phyloP scores from a whole-genome alignment of 2,329 filamentous ascomycete genomes.

The Mycosphaerelloides madeirae region DNA sequence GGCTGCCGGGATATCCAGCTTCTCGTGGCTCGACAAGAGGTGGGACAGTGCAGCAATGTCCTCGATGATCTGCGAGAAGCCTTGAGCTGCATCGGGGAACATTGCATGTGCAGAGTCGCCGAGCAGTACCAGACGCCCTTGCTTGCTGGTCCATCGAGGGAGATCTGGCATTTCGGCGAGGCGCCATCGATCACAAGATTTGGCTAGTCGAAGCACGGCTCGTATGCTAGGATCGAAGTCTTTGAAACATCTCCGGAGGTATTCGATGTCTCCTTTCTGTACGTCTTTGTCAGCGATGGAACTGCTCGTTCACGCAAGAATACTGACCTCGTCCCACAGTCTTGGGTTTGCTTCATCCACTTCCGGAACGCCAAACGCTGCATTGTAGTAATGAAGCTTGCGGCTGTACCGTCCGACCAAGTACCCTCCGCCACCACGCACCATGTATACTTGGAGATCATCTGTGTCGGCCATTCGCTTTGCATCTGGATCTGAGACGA shows the following conservation, averaged over 20 bases:
- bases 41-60: constrained; percentile 7
- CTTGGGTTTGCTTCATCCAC: constrained; percentile 2
- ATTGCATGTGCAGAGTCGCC: constrained; percentile 11
- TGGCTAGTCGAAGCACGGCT: constrained; percentile 2
- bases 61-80: constrained; percentile 9
- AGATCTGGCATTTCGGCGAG: constrained; percentile 6
- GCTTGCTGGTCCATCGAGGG: constrained; percentile 2
- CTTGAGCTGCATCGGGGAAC: constrained; percentile 8
- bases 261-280: constrained; percentile 5
- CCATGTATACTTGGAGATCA: constrained; percentile 7
- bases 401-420: constrained; percentile 1
- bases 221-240: background rate
- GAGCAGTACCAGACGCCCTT: constrained; percentile 3
- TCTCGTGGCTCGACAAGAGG: constrained; percentile 1
- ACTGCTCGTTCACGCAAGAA: too few species aligned
- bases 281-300: background rate
- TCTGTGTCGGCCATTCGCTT: background rate
- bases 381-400: background rate
- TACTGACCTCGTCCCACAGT: constrained; percentile 5
- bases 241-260: constrained; percentile 4
- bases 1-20: background rate
- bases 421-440: constrained; percentile 1
- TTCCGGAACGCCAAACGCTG: constrained; percentile 3
- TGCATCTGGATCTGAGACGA: background rate
- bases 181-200: constrained; percentile 9